A percentile compares a stretch with the other conserved stretches of the same genome.
These are phyloP conservation scores for Ceratobasidium sp. DNA, from an alignment of 1,284 basidiomycete species.

Conservation along the genomic window DNA sequence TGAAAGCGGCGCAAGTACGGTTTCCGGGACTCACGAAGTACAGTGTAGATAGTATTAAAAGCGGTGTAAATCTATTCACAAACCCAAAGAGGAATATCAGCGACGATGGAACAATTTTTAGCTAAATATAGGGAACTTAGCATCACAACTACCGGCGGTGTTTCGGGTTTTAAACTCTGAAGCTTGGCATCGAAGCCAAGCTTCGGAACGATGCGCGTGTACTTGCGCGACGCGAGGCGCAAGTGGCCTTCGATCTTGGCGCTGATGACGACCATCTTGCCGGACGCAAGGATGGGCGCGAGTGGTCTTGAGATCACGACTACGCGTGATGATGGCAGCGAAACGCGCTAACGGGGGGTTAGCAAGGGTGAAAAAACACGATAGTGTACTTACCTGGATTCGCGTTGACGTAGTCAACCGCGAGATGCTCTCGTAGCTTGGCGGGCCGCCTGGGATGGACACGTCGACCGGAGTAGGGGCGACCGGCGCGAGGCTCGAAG, in stretches of 20 bases:
- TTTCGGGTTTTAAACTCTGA: constrained; percentile 99
- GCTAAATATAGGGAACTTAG: constrained; percentile 99
- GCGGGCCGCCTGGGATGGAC: no score
- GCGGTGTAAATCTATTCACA: constrained; percentile 99
- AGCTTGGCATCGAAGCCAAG: constrained; percentile 99
- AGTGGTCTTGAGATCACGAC: constrained; percentile 99
- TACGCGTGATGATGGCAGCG: constrained; percentile 99
- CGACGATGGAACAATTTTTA: constrained; percentile 3
- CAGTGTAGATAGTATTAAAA: constrained; percentile 99
- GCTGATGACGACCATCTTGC: constrained; percentile 99
- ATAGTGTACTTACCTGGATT: constrained; percentile 84
- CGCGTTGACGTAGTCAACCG: no score
- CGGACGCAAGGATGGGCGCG: constrained; percentile 98
- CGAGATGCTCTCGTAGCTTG: no score
- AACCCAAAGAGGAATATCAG: constrained; percentile 69
- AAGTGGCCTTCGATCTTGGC: constrained; percentile 99
- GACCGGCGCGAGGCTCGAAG: no score
- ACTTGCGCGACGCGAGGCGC: constrained; percentile 96
- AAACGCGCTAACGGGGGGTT: constrained; percentile 87
- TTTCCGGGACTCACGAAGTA: constrained; percentile 91
- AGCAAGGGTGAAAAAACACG: constrained; percentile 51
- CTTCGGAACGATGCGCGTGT: constrained; percentile 99
- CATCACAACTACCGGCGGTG: constrained; percentile 98
- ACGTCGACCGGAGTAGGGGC: no score
- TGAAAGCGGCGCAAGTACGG: constrained; percentile 63